Percentiles rank a stretch among this genome's conserved stretches.
Evolutionary conservation across 176 grass and related monocot genomes (phyloP).

Genomic region (Chrysopogon serrulatus): DNA sequence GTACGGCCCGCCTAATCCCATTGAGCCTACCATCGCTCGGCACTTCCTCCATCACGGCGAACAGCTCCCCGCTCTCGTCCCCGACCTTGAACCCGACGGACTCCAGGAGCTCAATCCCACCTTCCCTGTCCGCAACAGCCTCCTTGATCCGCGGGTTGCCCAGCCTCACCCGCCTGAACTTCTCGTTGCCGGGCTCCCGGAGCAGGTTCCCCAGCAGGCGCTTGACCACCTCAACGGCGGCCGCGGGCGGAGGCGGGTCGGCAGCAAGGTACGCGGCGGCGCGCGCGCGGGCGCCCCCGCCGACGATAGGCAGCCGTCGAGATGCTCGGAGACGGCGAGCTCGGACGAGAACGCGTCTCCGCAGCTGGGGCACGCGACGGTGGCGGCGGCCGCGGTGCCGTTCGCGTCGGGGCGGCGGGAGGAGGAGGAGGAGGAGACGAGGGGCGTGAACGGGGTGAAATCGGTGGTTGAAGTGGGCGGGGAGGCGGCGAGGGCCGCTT

Average conservation of each 20-base stretch:
- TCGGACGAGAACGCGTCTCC: constrained; percentile 52
- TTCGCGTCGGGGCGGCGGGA: constrained; percentile 13
- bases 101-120: constrained; percentile 76
- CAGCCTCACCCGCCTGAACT: constrained; percentile 76
- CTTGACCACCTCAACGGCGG: constrained; percentile 58
- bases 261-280: constrained; percentile 60
- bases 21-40: constrained; percentile 40
- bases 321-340: constrained; percentile 53
- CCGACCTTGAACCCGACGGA: constrained; percentile 54
- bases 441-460: constrained; percentile 45
- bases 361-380: constrained; percentile 62
- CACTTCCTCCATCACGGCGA: constrained; percentile 60
- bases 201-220: constrained; percentile 66
- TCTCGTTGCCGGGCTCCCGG: constrained; percentile 63
- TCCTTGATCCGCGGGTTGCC: constrained; percentile 92
- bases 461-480: not conserved
- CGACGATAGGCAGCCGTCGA: constrained; percentile 62
- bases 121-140: constrained; percentile 53
- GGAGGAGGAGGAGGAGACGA: constrained; percentile 54
- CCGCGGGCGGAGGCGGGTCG: constrained; percentile 30
- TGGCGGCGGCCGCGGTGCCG: not conserved
- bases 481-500: not conserved
- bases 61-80: constrained; percentile 70
- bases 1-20: constrained; percentile 46
- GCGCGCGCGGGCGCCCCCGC: constrained; percentile 24